These are phyloP conservation scores for Hirsutella rhossiliensis DNA, from an alignment of 2,329 filamentous ascomycete genomes.

Conservation along the genomic window DNA sequence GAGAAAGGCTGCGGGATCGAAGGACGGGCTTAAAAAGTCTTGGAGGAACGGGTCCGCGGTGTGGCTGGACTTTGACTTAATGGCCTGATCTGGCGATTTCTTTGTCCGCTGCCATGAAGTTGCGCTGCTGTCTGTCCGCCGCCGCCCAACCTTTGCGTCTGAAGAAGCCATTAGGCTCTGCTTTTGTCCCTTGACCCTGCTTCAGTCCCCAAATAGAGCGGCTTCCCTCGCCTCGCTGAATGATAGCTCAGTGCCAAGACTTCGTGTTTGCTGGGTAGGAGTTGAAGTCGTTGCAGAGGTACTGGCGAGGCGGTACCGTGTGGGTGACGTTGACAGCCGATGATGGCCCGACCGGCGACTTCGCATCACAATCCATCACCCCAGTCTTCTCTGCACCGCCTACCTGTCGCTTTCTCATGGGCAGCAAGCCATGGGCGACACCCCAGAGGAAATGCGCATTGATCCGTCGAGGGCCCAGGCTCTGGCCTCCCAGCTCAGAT, in stretches of 20 bases:
- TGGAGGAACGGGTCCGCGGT: constrained; percentile 60
- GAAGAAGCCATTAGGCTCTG: constrained; percentile 15
- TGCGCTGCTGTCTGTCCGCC: constrained; percentile 34
- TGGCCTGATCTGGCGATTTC: constrained; percentile 22
- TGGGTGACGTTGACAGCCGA: constrained; percentile 12
- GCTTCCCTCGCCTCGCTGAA: too few species aligned
- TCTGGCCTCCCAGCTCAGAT: constrained; percentile 49
- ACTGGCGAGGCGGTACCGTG: too few species aligned
- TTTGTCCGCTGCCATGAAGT: constrained; percentile 23
- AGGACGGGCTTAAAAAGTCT: constrained; percentile 63
- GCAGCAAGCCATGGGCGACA: constrained; percentile 27
- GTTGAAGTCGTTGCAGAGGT: too few species aligned
- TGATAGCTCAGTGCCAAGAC: too few species aligned
- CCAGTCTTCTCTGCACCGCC: not conserved
- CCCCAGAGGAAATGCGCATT: constrained; percentile 43
- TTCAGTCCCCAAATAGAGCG: too few species aligned
- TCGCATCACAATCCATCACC: not conserved
- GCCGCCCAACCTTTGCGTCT: constrained; percentile 21
- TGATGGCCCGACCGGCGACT: constrained; percentile 17
- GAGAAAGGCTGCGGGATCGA: constrained; percentile 77
- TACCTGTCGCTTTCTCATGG: not conserved
- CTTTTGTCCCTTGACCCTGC: not conserved
- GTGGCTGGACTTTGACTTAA: constrained; percentile 44
- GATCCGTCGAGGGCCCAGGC: constrained; percentile 48
- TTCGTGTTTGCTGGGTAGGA: too few species aligned